These are phyloP conservation scores for Pseudophaeomoniella oleicola DNA, from an alignment of 2,329 filamentous ascomycete genomes.

Conservation along the genomic window DNA sequence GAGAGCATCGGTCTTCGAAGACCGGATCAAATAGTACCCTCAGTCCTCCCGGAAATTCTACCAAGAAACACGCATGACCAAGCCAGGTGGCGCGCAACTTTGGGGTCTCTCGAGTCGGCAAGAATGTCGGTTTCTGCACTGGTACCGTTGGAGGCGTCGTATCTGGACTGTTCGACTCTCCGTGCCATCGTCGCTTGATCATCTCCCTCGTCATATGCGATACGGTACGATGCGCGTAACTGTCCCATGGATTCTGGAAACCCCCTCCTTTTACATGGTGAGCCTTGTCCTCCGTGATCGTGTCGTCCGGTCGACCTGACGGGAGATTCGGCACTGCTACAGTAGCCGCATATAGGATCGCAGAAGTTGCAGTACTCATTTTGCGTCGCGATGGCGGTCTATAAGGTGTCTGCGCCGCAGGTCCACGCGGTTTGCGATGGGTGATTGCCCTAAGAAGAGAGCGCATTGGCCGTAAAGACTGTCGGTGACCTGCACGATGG, in stretches of 20 bases:
- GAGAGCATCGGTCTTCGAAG: conserved; percentile 75
- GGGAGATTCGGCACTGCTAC: conserved; percentile 19
- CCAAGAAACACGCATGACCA: conserved; percentile 84
- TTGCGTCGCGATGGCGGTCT: conserved; percentile 11
- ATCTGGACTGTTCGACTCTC: conserved; percentile 41
- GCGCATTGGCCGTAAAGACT: conserved; percentile 11
- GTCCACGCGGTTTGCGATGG: conserved; percentile 5
- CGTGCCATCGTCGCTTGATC: conserved; percentile 27
- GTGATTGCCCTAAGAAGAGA: conserved; percentile 11
- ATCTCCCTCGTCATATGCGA: conserved; percentile 8
- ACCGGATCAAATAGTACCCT: conserved; percentile 89
- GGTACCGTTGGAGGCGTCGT: conserved; percentile 51
- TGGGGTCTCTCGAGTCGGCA: conserved; percentile 41
- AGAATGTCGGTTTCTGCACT: conserved; percentile 53
- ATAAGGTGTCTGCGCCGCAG: conserved; percentile 2
- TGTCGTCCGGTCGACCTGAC: conserved; percentile 22
- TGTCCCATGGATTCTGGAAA: conserved; percentile 27
- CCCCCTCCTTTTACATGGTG: conserved; percentile 22
- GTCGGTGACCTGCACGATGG: too few relatives aligned
- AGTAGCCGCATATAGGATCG: conserved; percentile 25
- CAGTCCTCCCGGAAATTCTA: conserved; percentile 76
- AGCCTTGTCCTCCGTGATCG: conserved; percentile 18
- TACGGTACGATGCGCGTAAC: conserved; percentile 2
- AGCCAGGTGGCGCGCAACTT: conserved; percentile 81
- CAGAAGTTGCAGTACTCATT: conserved; percentile 22